phyloP scores from a whole-genome alignment of 371 early-diverging fungal genomes.

The Sporodiniella umbellata region DNA sequence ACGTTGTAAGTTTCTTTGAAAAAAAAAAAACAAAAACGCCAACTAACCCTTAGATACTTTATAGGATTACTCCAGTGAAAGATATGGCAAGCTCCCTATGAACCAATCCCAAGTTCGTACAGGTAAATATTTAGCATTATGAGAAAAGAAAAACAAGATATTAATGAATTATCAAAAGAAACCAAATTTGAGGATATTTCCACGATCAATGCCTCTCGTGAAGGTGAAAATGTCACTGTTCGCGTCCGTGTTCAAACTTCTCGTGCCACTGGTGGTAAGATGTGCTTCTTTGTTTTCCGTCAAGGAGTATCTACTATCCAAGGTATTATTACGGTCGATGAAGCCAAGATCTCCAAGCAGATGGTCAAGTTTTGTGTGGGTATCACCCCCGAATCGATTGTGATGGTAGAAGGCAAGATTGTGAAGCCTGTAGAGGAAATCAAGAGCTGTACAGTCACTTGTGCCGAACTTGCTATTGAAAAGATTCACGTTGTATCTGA shows the following conservation, averaged over 20 bases:
- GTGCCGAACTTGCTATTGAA: slow-evolving; percentile 82
- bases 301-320: slow-evolving; percentile 89
- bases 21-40: slow-evolving; percentile 1
- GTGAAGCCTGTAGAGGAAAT: slow-evolving; percentile 80
- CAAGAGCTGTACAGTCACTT: slow-evolving; percentile 89
- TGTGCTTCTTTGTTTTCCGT: slow-evolving; percentile 91
- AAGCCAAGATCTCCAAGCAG: slow-evolving; percentile 80
- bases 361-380: slow-evolving; percentile 92
- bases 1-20: slow-evolving; percentile 37
- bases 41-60: too few species aligned
- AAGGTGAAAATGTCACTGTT: slow-evolving; percentile 75
- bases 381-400: slow-evolving; percentile 88
- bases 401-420: slow-evolving; percentile 80
- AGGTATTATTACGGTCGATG: slow-evolving; percentile 72
- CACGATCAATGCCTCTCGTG: slow-evolving; percentile 60
- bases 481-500: slow-evolving; percentile 79
- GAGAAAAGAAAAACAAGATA: neutral
- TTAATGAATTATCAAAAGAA: slow-evolving; percentile 15
- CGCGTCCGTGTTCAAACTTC: slow-evolving; percentile 91
- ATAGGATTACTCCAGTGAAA: slow-evolving; percentile 76
- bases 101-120: slow-evolving; percentile 83
- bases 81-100: slow-evolving; percentile 86
- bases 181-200: slow-evolving; percentile 49
- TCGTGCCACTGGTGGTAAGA: slow-evolving; percentile 85
- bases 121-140: slow-evolving; percentile 26